Conservation (phyloP, 2,329 filamentous ascomycete genomes). For the Nemania sp. region DNA sequence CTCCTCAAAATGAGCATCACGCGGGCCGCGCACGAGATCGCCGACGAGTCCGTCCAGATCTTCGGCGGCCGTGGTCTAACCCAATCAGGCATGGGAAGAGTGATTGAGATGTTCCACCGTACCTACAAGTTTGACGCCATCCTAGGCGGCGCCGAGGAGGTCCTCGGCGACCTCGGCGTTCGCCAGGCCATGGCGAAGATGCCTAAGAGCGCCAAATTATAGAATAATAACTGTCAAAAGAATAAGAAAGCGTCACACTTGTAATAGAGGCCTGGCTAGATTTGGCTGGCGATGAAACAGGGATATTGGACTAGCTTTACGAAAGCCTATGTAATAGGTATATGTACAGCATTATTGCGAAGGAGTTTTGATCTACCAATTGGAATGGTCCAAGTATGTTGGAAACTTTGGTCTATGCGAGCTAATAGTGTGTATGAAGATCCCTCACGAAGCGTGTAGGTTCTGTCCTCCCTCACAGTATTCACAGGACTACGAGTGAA, state of each 20-base stretch:
- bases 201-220: constrained; percentile 82
- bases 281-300: neutral
- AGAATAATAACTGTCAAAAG: constrained; percentile 43
- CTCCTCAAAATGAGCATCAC: constrained; percentile 84
- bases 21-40: constrained; percentile 82
- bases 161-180: constrained; percentile 83
- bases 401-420: neutral
- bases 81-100: constrained; percentile 82
- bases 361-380: neutral
- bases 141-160: constrained; percentile 84
- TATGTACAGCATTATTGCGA: neutral
- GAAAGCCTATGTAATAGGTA: no score
- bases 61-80: constrained; percentile 86
- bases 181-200: constrained; percentile 86
- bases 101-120: constrained; percentile 86
- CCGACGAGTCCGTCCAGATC: constrained; percentile 86
- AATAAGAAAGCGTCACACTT: neutral
- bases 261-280: neutral
- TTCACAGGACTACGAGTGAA: neutral
- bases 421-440: neutral
- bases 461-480: neutral
- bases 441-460: neutral
- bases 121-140: constrained; percentile 87
- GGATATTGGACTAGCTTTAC: neutral
- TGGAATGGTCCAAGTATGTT: neutral